These are phyloP conservation scores for Botrytis deweyae DNA, from an alignment of 2,329 filamentous ascomycete species.

Conservation along the genomic window DNA sequence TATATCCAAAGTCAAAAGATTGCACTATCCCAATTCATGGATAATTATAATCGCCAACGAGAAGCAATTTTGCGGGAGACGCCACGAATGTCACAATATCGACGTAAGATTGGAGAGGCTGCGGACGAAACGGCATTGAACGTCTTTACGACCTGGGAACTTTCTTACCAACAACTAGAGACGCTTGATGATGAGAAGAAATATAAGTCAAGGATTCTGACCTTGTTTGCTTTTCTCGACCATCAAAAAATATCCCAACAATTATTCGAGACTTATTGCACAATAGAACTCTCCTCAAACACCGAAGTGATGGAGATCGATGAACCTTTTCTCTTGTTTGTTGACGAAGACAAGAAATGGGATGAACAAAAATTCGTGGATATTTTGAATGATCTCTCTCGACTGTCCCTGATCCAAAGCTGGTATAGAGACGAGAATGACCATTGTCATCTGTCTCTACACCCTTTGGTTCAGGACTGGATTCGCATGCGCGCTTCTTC, in stretches of 20 bases:
- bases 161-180: constrained; percentile 30
- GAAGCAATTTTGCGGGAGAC: constrained; percentile 27
- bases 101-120: constrained; percentile 17
- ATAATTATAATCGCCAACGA: constrained; percentile 25
- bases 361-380: constrained; percentile 25
- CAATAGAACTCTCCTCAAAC: neutral
- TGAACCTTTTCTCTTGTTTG: neutral
- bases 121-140: constrained; percentile 26
- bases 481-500: constrained; percentile 26
- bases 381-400: constrained; percentile 24
- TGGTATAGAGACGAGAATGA: constrained; percentile 24
- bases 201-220: constrained; percentile 25
- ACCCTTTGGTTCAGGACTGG: constrained; percentile 34
- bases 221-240: constrained; percentile 33
- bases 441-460: constrained; percentile 27
- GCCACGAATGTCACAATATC: constrained; percentile 28
- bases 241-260: constrained; percentile 31
- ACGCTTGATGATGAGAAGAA: neutral
- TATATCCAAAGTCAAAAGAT: constrained; percentile 32
- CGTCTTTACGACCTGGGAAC: constrained; percentile 36
- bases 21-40: constrained; percentile 27
- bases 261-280: constrained; percentile 28
- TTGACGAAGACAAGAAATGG: constrained; percentile 17
- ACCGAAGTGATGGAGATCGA: no score
- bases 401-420: constrained; percentile 30